These are phyloP conservation scores for Botrytis fabae DNA, from an alignment of 2,329 filamentous ascomycete genomes.

Conservation along the genomic window DNA sequence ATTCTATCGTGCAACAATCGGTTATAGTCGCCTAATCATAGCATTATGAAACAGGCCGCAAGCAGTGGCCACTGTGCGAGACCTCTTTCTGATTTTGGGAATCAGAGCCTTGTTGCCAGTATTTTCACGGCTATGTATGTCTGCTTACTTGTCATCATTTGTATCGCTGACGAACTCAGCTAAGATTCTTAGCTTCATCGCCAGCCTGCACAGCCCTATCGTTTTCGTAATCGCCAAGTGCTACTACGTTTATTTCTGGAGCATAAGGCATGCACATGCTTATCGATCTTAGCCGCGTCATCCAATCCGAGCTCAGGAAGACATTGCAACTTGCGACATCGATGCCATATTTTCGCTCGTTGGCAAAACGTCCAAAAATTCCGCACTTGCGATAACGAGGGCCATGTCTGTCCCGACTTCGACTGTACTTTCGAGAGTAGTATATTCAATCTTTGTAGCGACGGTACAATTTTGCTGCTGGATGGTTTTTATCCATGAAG, in stretches of 20 bases:
- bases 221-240: not conserved
- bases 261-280: conserved; percentile 40
- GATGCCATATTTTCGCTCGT: not conserved
- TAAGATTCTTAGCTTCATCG: not conserved
- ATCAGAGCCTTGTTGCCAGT: not conserved
- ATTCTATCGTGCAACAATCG: not conserved
- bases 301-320: conserved; percentile 23
- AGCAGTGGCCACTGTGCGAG: not conserved
- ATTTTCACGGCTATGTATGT: not conserved
- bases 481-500: conserved; percentile 19
- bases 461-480: not conserved
- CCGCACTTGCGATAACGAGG: not conserved
- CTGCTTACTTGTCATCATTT: not conserved
- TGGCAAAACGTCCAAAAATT: no score
- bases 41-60: not conserved
- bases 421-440: not conserved
- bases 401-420: not conserved
- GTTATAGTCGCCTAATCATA: not conserved
- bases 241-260: conserved; percentile 23
- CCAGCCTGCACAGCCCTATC: not conserved
- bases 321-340: conserved; percentile 27
- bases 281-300: conserved; percentile 39
- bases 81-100: not conserved
- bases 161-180: not conserved
- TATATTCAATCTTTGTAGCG: not conserved